Evolutionary conservation across 106 monocot species (phyloP).

Genomic region (Phalaenopsis equestris): DNA sequence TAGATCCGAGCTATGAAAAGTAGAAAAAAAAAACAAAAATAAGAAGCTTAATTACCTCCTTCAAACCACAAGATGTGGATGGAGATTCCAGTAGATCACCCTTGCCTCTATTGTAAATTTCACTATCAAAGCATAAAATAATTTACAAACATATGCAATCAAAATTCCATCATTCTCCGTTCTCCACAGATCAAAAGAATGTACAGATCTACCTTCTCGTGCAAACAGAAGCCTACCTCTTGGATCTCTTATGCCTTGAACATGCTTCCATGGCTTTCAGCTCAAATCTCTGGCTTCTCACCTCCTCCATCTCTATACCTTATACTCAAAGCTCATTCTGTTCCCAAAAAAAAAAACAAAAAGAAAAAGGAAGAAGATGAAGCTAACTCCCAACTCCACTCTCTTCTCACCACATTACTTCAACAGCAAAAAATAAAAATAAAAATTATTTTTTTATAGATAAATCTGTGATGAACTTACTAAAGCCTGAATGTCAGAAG

Average conservation of each 20-base stretch:
- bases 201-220: background rate
- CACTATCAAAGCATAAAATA: slow-evolving; percentile 25
- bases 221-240: slow-evolving; percentile 40
- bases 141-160: background rate
- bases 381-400: background rate
- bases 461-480: background rate
- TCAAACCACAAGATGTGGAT: slow-evolving; percentile 18
- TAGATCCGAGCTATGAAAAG: background rate
- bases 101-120: slow-evolving; percentile 25
- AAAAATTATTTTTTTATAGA: background rate
- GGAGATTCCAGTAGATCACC: slow-evolving; percentile 25
- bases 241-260: slow-evolving; percentile 43
- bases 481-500: background rate
- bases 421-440: background rate
- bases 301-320: background rate
- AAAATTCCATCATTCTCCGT: background rate
- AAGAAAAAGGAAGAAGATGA: no score
- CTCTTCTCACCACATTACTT: background rate
- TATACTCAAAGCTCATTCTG: background rate
- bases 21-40: background rate
- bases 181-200: background rate
- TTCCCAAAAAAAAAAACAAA: background rate
- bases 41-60: slow-evolving; percentile 29
- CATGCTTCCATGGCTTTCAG: slow-evolving; percentile 20
- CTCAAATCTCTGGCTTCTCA: slow-evolving; percentile 1